Base-by-base conservation (phyloP, 352 stramenopile species). In the Elongisporangium anandrum region DNA sequence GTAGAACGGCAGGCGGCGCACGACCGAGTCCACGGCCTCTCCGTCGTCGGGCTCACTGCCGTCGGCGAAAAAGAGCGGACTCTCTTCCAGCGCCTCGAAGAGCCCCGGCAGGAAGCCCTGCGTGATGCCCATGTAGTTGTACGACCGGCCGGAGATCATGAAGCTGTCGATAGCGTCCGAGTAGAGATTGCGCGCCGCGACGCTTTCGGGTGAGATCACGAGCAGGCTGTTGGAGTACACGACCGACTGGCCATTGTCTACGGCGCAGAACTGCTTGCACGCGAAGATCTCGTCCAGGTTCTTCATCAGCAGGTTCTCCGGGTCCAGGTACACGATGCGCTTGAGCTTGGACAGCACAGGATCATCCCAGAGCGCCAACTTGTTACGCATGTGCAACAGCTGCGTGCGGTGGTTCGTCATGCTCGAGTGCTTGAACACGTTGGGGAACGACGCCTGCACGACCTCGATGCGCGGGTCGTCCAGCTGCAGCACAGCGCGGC, bases 251-350 rank as follows among this genome's bases (percentile, higher is more conserved):
- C 81, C 80, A 41, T 90, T 93, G 65, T 93, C 81, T 20, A 93
- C 84, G 41, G 81, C 84, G 55, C 84, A 93, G 57, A 93, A 92
- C 57, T 87, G 75, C 39, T 75, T 64, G 59, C 84, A 92, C 9
- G 77, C 79, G 59, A 93, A 93, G 60, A 93, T 90, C 66, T 93
- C 84, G 64, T 93, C 84, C 41, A 93, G 48, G 50, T 93, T 93
- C 50, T 74, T 78, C 57, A 93, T 49, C 60, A 93, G 74, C 16
- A 93, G 50, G 63, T 93, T 93, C 68, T 93, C 84, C 19, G 78
- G 79, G 49, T 93, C 84, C 50, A 93, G 51, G 52, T 93, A 93
- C 51, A 87, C 81, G 50, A 93, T 66, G 38, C 84, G 81, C 68
- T 87, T 78, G 24, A 92, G 66, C 52, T 70, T 65, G 2, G 77